Percentiles rank a stretch among this genome's conserved stretches.
Evolutionary conservation across 2,329 filamentous ascomycete genomes (phyloP).

Genomic region (Colletotrichum eremochloae): DNA sequence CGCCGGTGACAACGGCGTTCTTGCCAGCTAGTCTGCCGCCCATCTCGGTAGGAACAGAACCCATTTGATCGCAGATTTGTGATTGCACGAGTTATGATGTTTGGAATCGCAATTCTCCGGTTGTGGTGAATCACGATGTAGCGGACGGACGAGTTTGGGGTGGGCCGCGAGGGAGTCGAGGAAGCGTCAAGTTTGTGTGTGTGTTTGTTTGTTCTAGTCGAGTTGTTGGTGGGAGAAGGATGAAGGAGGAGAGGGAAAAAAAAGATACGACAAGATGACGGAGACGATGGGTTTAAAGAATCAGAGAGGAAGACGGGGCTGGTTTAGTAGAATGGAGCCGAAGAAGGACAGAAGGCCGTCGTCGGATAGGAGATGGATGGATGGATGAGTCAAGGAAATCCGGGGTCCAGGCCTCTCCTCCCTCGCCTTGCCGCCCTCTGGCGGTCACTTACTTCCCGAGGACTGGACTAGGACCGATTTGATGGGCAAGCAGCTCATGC

Average conservation of each 20-base stretch:
- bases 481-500: constrained; percentile 1
- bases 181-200: neutral
- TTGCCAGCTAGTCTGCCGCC: constrained; percentile 69
- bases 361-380: constrained; percentile 5
- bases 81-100: constrained; percentile 1
- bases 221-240: constrained; percentile 10
- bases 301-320: constrained; percentile 28
- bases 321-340: constrained; percentile 35
- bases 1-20: constrained; percentile 83
- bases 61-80: constrained; percentile 43
- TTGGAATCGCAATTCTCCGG: constrained; percentile 1
- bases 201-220: neutral
- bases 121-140: constrained; percentile 14
- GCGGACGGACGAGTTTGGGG: constrained; percentile 19
- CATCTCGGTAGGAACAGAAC: constrained; percentile 47
- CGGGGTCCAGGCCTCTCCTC: constrained; percentile 25
- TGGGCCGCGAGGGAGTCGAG: neutral
- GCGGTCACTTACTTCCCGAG: constrained; percentile 9
- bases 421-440: constrained; percentile 16
- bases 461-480: constrained; percentile 10
- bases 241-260: neutral
- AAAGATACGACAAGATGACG: constrained; percentile 13
- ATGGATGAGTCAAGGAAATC: constrained; percentile 43
- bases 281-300: constrained; percentile 35
- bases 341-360: constrained; percentile 19